Evolutionary conservation across 2,329 filamentous ascomycete genomes (phyloP), one percentile per base, ranked within the genome.

Genomic region (Fusarium sarcochroum): DNA sequence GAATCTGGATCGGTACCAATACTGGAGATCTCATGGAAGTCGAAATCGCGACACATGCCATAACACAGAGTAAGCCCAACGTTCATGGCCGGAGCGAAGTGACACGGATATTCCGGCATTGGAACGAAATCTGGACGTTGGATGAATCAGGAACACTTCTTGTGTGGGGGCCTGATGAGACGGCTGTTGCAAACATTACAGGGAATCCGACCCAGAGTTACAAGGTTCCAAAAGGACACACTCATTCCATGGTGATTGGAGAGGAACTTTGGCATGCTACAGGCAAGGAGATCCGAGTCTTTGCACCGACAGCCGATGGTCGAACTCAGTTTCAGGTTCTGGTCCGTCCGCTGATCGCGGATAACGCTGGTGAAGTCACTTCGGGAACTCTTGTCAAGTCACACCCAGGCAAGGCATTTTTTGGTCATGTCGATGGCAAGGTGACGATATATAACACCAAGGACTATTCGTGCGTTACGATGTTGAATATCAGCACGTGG

Each of bases 341-440:
- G 18, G 86, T 91, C 58, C 86, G 89, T 40, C 91, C 94, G 2
- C 79, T 98, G 1, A 81, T 86, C 15, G 88, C 92, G 51, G 87
- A 91, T 17, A 90, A 90, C 57, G 90, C 92, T 11, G 94, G 94
- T 15, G 95, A 98, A 65, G 89, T 99, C 15, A 97, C 93, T 2
- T 93, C 93, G 1, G 95, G 94, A 7, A 88, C 94, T 4, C 86
- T 90, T 53, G 85, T 97, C 32, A 90, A 88, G 50, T 90, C 90
- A 23, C 88, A 94, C 45, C 90, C 91, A 1, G 92, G 92, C 57
- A 90, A 91, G 66, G 90, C 97, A 2, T 97, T 94, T 78, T 91
- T 99, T 70, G 96, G 96, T 2, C 96, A 99, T 76, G 89, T 88
- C 14, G 96, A 99, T 77, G 96, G 96, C 47, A 98, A 98, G 78